Conservation (phyloP, 371 early-diverging fungal genomes). For the Mortierella polycephala region DNA sequence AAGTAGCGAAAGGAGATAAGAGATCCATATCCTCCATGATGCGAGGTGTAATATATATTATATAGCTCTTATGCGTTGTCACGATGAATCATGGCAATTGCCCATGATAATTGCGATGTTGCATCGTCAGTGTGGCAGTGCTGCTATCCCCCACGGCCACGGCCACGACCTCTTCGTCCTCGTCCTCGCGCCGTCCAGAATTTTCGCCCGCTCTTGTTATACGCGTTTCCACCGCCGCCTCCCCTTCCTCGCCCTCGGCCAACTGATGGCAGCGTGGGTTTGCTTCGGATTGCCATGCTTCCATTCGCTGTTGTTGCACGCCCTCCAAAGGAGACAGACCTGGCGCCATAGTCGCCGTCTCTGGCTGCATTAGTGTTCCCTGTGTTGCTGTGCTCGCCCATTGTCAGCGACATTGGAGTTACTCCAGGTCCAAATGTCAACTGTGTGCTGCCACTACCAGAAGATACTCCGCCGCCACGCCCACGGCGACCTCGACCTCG, state of each 20-base stretch:
- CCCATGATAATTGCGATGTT: too few relatives aligned
- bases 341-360: conserved; percentile 6
- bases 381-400: not conserved
- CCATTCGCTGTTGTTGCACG: conserved; percentile 37
- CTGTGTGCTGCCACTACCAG: conserved; percentile 1
- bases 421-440: conserved; percentile 33
- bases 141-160: too few relatives aligned
- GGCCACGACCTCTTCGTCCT: too few relatives aligned
- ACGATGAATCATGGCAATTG: too few relatives aligned
- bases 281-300: conserved; percentile 45
- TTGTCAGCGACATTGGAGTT: conserved; percentile 9
- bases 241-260: conserved; percentile 13
- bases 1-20: too few relatives aligned
- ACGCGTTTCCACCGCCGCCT: not conserved
- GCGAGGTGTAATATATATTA: too few relatives aligned
- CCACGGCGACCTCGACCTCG: conserved; percentile 25
- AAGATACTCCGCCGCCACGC: conserved; percentile 1
- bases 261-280: conserved; percentile 23
- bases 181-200: not conserved
- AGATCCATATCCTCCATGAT: too few relatives aligned
- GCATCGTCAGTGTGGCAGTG: too few relatives aligned
- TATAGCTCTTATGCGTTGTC: too few relatives aligned
- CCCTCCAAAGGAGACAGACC: conserved; percentile 13
- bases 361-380: conserved; percentile 3
- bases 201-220: not conserved